Conservation (phyloP, 768 basidiomycete species). For the Xanthoconium purpureum region DNA sequence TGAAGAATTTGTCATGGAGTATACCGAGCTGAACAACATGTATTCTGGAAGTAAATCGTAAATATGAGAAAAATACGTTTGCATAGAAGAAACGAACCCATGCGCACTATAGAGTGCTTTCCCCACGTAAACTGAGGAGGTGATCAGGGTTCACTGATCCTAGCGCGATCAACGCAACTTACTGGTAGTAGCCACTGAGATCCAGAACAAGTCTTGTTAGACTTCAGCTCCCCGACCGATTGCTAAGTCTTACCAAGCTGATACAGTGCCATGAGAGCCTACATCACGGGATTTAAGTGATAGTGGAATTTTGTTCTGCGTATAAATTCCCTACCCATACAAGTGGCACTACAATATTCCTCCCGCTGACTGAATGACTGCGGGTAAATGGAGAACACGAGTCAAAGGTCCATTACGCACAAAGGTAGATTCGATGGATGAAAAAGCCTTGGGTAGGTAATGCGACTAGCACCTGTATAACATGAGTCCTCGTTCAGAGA, state of each 20-base stretch:
- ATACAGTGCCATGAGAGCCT: not conserved
- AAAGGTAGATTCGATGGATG: constrained; percentile 7
- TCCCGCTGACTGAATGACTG: not conserved
- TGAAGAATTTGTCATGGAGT: not conserved
- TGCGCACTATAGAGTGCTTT: not conserved
- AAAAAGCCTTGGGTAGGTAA: constrained; percentile 6
- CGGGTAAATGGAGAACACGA: not conserved
- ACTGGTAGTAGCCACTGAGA: constrained; percentile 2
- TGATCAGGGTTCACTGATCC: not conserved
- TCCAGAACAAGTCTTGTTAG: not conserved
- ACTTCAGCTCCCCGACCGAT: too few species aligned
- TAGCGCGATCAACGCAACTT: not conserved
- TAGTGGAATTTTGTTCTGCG: too few species aligned
- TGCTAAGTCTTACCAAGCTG: constrained; percentile 3
- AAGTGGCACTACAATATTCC: not conserved
- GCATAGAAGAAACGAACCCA: not conserved
- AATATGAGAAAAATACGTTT: too few species aligned
- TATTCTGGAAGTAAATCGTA: not conserved
- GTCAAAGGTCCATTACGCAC: not conserved
- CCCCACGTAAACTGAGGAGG: not conserved
- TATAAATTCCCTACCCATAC: constrained; percentile 1
- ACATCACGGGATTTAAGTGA: not conserved
- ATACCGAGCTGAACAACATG: not conserved
- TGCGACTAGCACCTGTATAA: not conserved
- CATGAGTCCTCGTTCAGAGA: not conserved